Base-by-base conservation (phyloP, 2,329 filamentous ascomycete species). In the Pseudogymnoascus sp. region DNA sequence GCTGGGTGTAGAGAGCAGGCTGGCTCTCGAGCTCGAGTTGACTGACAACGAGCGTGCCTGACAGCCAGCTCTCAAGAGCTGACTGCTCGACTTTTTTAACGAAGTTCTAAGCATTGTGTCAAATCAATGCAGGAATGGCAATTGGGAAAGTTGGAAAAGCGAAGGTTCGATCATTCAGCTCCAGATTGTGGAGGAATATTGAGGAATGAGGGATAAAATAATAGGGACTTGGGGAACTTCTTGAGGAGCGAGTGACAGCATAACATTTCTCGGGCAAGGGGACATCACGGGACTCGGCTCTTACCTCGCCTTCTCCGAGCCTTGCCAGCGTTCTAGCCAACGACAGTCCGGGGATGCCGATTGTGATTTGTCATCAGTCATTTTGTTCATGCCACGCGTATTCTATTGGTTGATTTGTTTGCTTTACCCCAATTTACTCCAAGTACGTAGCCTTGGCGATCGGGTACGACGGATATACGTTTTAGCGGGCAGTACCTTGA, bases 71-170 rank as follows among this genome's bases (percentile, higher is more conserved):
- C 78, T 76, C 60, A 84, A 74, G 76, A 89, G 82, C 79, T 83
- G 82, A 73, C 81, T 80, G 79, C 84, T 82, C 75, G 84, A 84
- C 76, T 81, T 81, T 70, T 81, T 81, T 68, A 90, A 76, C 68
- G 85, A 84, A 74, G 82, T 83, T 78, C 86, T 85, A 81, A 90
- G 82, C 88, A 91, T 91, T 78, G 75, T 81, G 78, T 74, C 72
- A 71, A 69, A 70, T 70, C 72, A 69, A 75, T 73, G 72, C 71
- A 71, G 64, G 67, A 61, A 35, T 40, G 41, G 58, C 31, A 61
- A 60, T 36, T 58, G 60, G 36, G 21, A 62, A 37, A 66, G 44
- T 60, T 60, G 59, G n/a, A 41, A 41, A 60, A 54, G 37, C 47
- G 47, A 54, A 54, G 47, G 47, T 54, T 54, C 47, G 47, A 6